These are phyloP conservation scores for Mucor plumbeus DNA, from an alignment of 371 early-diverging fungal species.

Conservation along the genomic window DNA sequence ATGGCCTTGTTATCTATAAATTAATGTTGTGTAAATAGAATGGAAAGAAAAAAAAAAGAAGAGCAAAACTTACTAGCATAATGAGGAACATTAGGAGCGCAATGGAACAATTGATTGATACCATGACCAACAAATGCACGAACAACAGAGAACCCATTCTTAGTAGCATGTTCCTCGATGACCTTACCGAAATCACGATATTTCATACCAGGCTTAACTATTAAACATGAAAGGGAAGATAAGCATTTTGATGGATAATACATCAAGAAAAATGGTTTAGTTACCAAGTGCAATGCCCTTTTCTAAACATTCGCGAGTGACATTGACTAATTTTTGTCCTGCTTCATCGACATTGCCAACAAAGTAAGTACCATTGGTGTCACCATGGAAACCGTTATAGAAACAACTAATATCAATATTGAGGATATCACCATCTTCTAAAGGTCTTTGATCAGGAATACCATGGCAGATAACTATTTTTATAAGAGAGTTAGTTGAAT, in stretches of 20 bases:
- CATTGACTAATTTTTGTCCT: conserved; percentile 75
- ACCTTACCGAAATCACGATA: conserved; percentile 92
- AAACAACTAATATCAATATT: conserved; percentile 92
- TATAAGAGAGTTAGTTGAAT: not conserved
- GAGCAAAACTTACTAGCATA: conserved; percentile 72
- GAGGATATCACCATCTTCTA: conserved; percentile 91
- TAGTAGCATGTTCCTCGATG: conserved; percentile 85
- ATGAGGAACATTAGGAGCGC: conserved; percentile 89
- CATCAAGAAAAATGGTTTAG: conserved; percentile 8
- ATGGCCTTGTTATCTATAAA: conserved; percentile 87
- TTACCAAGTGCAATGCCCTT: conserved; percentile 86
- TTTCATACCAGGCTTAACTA: conserved; percentile 86
- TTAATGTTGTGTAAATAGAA: not conserved
- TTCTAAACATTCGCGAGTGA: conserved; percentile 83
- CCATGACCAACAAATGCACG: conserved; percentile 95
- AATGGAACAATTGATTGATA: conserved; percentile 86
- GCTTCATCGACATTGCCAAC: conserved; percentile 86
- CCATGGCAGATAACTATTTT: conserved; percentile 81
- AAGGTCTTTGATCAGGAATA: conserved; percentile 86
- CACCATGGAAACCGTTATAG: conserved; percentile 91
- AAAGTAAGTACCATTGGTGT: conserved; percentile 85
- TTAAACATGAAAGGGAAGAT: not conserved
- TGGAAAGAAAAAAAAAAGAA: not conserved
- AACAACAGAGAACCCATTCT: conserved; percentile 90
- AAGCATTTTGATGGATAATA: too few species aligned